A percentile compares a stretch with the other conserved stretches of the same genome.
Evolutionary conservation across 176 grass and related monocot species (phyloP).

Genomic region (Lolium multiflorum): DNA sequence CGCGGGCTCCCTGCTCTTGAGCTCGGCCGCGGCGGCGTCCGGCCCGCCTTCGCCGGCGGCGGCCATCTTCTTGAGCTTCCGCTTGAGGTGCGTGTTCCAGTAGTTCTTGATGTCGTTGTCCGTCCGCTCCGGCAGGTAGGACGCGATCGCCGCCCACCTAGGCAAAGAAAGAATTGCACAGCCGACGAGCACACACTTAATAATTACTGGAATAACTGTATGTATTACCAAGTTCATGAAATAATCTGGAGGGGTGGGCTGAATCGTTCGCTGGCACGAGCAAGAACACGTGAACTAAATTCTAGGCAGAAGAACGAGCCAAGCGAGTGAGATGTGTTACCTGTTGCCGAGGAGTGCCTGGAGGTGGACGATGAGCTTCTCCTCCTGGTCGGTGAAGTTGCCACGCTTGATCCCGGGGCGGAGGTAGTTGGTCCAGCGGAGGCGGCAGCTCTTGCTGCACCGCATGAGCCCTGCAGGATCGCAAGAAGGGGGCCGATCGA

Average conservation of each 20-base stretch:
- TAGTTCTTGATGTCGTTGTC: slow-evolving; percentile 99
- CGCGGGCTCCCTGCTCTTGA: slow-evolving; percentile 17
- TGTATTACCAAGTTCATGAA: not conserved
- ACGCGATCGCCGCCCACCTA: slow-evolving; percentile 94
- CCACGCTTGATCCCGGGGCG: slow-evolving; percentile 94
- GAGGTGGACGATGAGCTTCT: slow-evolving; percentile 93
- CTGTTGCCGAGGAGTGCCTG: slow-evolving; percentile 89
- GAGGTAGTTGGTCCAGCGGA: slow-evolving; percentile 99
- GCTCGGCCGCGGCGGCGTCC: not conserved
- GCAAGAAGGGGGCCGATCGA: not conserved
- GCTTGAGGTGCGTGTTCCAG: slow-evolving; percentile 98
- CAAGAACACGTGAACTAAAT: too few species aligned
- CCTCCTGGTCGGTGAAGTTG: slow-evolving; percentile 89
- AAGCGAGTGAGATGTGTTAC: not conserved
- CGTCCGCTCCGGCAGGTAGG: slow-evolving; percentile 92
- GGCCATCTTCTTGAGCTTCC: slow-evolving; percentile 83
- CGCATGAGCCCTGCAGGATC: slow-evolving; percentile 73
- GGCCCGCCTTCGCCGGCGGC: slow-evolving; percentile 22
- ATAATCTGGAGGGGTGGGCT: not conserved
- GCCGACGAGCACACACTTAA: not conserved
- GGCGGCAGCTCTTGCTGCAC: slow-evolving; percentile 98
- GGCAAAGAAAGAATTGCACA: not conserved
- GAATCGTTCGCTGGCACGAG: not conserved
- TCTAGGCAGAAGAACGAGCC: not conserved
- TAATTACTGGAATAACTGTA: too few species aligned